Evolutionary conservation across 2,329 filamentous ascomycete species (phyloP).

Genomic region (Juglanconis oblonga): DNA sequence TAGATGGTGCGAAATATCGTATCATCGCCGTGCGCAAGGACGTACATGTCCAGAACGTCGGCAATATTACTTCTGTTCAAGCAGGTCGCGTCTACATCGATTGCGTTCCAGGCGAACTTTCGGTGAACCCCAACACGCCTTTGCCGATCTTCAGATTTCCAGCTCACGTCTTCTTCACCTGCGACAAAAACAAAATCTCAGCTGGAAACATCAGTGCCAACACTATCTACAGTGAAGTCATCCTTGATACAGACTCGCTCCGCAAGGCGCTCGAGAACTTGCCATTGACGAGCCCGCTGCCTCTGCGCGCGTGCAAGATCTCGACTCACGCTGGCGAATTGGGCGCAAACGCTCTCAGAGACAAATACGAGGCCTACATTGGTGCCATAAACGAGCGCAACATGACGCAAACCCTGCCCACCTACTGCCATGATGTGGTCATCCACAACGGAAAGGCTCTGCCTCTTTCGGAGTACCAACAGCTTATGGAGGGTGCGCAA

Average conservation of each 20-base stretch:
- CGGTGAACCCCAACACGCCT: too few relatives aligned
- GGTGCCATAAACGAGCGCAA: constrained; percentile 30
- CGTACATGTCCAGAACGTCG: not conserved
- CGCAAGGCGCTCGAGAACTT: not conserved
- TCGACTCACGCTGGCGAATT: not conserved
- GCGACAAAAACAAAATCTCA: not conserved
- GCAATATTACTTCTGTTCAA: not conserved
- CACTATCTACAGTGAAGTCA: not conserved
- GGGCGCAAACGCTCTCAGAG: not conserved
- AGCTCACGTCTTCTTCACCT: not conserved
- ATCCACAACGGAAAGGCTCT: constrained; percentile 29
- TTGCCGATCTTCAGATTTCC: not conserved
- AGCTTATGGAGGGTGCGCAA: constrained; percentile 28
- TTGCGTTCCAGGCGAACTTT: too few relatives aligned
- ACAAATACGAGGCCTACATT: constrained; percentile 29
- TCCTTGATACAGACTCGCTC: constrained; percentile 2
- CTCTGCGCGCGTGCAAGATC: not conserved
- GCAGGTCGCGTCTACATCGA: not conserved
- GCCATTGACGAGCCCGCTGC: not conserved
- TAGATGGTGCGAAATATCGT: too few relatives aligned
- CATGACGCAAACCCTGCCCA: constrained; percentile 23
- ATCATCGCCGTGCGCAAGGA: too few relatives aligned
- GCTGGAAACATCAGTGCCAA: not conserved
- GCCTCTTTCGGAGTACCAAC: constrained; percentile 24
- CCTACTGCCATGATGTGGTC: constrained; percentile 26